Percentiles rank a stretch among this genome's conserved stretches.
phyloP scores from a whole-genome alignment of 1,139 yeast species.

The Candida sp. region DNA sequence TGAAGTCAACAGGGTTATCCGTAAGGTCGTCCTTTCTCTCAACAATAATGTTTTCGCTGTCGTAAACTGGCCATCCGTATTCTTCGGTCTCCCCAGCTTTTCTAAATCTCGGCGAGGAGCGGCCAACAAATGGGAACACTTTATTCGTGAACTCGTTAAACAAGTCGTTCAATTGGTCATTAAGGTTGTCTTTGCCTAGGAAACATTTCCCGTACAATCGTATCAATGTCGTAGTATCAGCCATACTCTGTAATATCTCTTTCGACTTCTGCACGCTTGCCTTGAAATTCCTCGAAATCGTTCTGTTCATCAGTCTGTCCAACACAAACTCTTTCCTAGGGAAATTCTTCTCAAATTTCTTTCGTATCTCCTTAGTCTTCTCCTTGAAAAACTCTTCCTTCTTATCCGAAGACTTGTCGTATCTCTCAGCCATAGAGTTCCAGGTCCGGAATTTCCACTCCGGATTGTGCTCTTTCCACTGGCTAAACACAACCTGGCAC shows the following conservation, averaged over 20 bases:
- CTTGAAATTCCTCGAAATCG: slow-evolving; percentile 23
- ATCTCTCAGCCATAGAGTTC: slow-evolving; percentile 15
- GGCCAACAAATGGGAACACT: slow-evolving; percentile 34
- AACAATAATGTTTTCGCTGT: slow-evolving; percentile 9
- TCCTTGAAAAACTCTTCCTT: slow-evolving; percentile 14
- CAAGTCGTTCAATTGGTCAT: slow-evolving; percentile 11
- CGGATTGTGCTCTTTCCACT: slow-evolving; percentile 23
- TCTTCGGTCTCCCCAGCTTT: slow-evolving; percentile 8
- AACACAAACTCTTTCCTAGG: slow-evolving; percentile 1
- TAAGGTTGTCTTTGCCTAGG: slow-evolving; percentile 16
- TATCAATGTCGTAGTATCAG: slow-evolving; percentile 36
- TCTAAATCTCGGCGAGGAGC: slow-evolving; percentile 28
- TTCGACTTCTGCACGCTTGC: slow-evolving; percentile 19
- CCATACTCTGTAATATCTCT: slow-evolving; percentile 34
- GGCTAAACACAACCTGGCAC: slow-evolving; percentile 34
- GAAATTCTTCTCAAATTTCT: slow-evolving; percentile 14
- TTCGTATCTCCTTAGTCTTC: slow-evolving; percentile 3
- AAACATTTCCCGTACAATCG: slow-evolving; percentile 45
- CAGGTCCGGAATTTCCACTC: slow-evolving; percentile 27
- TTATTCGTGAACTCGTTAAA: slow-evolving; percentile 24
- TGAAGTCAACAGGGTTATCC: slow-evolving; percentile 18
- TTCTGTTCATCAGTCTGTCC: slow-evolving; percentile 18
- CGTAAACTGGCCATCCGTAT: slow-evolving; percentile 15
- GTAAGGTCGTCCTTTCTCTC: slow-evolving; percentile 2
- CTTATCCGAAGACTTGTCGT: slow-evolving; percentile 33